A percentile compares a stretch with the other conserved stretches of the same genome.
phyloP scores from a whole-genome alignment of 169 alveolate genomes.

The Eimeria mitis region DNA sequence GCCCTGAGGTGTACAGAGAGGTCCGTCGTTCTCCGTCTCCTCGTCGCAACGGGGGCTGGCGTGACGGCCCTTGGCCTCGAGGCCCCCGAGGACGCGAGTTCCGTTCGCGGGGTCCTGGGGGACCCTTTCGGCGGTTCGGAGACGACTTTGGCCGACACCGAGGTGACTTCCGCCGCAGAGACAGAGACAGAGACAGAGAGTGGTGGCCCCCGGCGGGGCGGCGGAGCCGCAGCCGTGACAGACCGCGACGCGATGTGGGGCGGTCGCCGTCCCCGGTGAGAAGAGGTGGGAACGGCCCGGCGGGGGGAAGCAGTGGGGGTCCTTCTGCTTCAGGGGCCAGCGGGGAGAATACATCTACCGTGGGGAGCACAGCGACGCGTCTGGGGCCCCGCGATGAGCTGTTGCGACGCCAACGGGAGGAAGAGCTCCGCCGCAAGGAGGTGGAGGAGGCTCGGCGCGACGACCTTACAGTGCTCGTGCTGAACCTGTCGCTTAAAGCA shows the following conservation, averaged over 20 bases:
- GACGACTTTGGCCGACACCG: constrained; percentile 63
- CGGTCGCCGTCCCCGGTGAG: constrained; percentile 54
- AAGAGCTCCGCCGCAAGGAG: constrained; percentile 90
- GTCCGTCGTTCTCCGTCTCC: constrained; percentile 34
- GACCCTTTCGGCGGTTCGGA: constrained; percentile 64
- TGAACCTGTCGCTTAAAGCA: constrained; percentile 95
- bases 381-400: constrained; percentile 83
- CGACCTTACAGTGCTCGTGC: constrained; percentile 98
- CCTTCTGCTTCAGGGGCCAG: constrained; percentile 34
- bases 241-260: constrained; percentile 39
- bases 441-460: constrained; percentile 98
- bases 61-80: constrained; percentile 51
- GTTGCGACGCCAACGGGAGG: constrained; percentile 88
- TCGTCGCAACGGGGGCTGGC: constrained; percentile 43
- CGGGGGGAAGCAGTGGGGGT: constrained; percentile 81
- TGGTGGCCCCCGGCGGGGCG: constrained; percentile 73
- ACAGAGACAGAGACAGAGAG: constrained; percentile 43
- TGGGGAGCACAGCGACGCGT: constrained; percentile 43
- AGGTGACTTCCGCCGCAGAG: constrained; percentile 62
- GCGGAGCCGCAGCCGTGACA: constrained; percentile 71
- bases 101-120: constrained; percentile 70
- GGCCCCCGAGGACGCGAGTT: constrained; percentile 57
- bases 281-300: constrained; percentile 9
- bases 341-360: constrained; percentile 11
- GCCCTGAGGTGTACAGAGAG: constrained; percentile 43